Conservation (phyloP, 305 asterid species). For the Euphrasia arctica region DNA sequence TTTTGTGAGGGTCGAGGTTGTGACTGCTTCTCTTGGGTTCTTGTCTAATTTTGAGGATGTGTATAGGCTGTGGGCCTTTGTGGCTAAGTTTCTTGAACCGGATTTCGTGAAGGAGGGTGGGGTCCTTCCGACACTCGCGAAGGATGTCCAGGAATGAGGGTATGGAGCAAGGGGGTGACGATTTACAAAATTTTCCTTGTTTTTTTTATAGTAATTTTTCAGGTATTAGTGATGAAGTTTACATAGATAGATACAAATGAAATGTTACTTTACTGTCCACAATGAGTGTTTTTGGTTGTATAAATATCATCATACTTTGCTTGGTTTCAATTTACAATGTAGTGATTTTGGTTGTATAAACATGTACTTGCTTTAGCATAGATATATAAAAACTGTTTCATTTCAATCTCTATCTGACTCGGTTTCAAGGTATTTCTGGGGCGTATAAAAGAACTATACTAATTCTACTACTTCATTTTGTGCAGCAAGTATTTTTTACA, state of each 20-base stretch:
- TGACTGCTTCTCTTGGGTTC: conserved; percentile 93
- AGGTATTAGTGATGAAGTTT: conserved; percentile 12
- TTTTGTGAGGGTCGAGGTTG: conserved; percentile 86
- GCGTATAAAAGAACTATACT: no score
- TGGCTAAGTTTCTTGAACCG: conserved; percentile 84
- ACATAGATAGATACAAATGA: conserved; percentile 20
- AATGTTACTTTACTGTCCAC: conserved; percentile 20
- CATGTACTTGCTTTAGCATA: no score
- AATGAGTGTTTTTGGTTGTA: conserved; percentile 29
- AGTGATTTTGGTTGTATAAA: neutral
- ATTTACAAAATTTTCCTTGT: neutral
- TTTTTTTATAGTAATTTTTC: conserved; percentile 25
- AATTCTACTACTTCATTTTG: no score
- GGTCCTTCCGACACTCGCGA: conserved; percentile 52
- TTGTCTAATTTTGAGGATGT: conserved; percentile 87
- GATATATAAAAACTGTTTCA: neutral
- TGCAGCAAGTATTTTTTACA: no score
- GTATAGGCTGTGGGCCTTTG: conserved; percentile 90
- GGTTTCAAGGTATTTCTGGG: no score
- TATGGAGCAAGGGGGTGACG: conserved; percentile 25
- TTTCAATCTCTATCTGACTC: neutral
- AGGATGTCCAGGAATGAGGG: conserved; percentile 51
- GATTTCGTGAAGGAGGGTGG: conserved; percentile 63
- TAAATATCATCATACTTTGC: conserved; percentile 31
- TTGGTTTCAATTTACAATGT: neutral